phyloP scores from a whole-genome alignment of 2,329 filamentous ascomycete genomes.

The Colletotrichum aenigma region DNA sequence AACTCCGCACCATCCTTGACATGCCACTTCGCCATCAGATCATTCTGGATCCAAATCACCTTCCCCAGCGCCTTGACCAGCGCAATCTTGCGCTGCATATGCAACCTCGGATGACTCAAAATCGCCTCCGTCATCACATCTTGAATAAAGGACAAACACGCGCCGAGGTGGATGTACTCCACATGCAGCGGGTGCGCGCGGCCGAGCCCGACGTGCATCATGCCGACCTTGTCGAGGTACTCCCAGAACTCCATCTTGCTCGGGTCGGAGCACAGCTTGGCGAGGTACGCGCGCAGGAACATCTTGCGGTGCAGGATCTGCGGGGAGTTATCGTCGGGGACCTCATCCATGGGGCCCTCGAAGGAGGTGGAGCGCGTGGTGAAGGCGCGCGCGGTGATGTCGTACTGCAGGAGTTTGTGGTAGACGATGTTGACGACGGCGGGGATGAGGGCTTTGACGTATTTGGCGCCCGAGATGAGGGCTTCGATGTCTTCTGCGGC shows the following conservation, averaged over 20 bases:
- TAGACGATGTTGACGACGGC: constrained; percentile 86
- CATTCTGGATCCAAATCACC: constrained; percentile 88
- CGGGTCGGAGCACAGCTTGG: constrained; percentile 76
- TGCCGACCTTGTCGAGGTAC: constrained; percentile 82
- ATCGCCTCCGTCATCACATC: constrained; percentile 80
- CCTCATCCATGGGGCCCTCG: constrained; percentile 69
- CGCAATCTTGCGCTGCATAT: constrained; percentile 71
- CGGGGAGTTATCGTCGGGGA: constrained; percentile 69
- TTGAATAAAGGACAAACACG: constrained; percentile 75
- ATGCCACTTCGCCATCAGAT: constrained; percentile 85
- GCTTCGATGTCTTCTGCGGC: constrained; percentile 73
- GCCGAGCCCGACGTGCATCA: constrained; percentile 83
- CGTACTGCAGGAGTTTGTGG: constrained; percentile 78
- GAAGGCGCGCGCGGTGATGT: constrained; percentile 82
- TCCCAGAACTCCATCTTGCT: constrained; percentile 81
- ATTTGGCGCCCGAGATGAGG: constrained; percentile 71
- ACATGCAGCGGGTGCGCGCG: constrained; percentile 75
- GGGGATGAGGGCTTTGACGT: constrained; percentile 82
- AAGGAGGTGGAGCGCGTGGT: constrained; percentile 66
- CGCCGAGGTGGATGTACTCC: constrained; percentile 81
- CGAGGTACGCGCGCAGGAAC: constrained; percentile 77
- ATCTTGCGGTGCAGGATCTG: constrained; percentile 80
- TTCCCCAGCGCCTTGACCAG: constrained; percentile 79
- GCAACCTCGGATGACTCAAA: constrained; percentile 71
- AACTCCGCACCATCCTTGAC: constrained; percentile 71